Evolutionary conservation across 2,329 filamentous ascomycete genomes (phyloP), one percentile per base, ranked within the genome.

Genomic region (Mycogone perniciosa): DNA sequence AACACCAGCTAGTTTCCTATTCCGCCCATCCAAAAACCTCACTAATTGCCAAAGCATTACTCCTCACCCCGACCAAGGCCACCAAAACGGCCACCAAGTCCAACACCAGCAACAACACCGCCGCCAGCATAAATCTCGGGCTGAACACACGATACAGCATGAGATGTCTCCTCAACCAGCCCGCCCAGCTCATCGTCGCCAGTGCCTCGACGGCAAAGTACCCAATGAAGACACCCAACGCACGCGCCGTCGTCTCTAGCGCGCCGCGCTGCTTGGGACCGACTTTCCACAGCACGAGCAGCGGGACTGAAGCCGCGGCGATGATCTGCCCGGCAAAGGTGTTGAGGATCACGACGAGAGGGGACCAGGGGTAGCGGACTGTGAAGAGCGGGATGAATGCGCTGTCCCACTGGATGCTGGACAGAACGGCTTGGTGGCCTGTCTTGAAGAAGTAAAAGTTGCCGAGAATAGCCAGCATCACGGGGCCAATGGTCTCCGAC

Each of bases 381-480:
- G 81, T 82, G 52, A 85, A 82, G 6, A 97, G 77, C 0, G 92
- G 88, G 58, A 99, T 88, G 70, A 99, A 99, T 3, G 90, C 92
- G 20, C 82, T 81, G 71, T 99, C 93, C 93, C 93, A 99, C 64
- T 99, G 93, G 63, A 99, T 92, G 57, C 84, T 88, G 59, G 85
- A 80, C 27, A 96, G 79, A 0, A 84, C 86, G 9, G 92, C 92
- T 70, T 97, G 92, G 68, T 99, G 93, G 54, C 93, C 93, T 0
- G 93, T 99, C 65, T 95, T 96, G 81, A 99, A 99, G 75, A 85
- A 99, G 73, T 96, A 85, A 69, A 92, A 95, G 62, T 87, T 89
- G 53, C 91, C 93, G 1, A 99, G 81, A n/a, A 97, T 72, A 8
- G 84, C 92, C 29, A 97, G 80, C 56, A 95, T 77, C 37, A 93